These are phyloP conservation scores for Cylindrotheca fusiformis DNA, from an alignment of 108 stramenopile genomes.

Conservation along the genomic window DNA sequence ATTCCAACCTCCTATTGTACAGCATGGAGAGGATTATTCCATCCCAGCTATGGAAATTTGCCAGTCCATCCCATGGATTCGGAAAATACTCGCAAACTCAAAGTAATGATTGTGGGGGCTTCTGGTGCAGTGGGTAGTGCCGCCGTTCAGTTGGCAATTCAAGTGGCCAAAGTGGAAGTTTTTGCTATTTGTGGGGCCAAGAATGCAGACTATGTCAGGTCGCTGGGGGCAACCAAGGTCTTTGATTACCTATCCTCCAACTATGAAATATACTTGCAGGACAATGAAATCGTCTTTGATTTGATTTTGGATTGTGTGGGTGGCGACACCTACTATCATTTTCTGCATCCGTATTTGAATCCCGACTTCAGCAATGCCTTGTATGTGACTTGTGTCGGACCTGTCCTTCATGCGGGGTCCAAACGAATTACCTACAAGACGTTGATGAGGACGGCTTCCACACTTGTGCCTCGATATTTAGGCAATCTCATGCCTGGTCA, in stretches of 20 bases:
- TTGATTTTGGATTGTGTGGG: not conserved
- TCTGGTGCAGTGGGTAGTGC: not conserved
- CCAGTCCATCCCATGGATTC: not conserved
- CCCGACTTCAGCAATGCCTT: not conserved
- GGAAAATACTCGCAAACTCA: not conserved
- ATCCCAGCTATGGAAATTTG: not conserved
- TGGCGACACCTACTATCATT: not conserved
- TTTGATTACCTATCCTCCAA: not conserved
- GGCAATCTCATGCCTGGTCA: not conserved
- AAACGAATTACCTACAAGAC: not conserved
- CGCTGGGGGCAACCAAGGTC: not conserved
- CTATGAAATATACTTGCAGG: not conserved
- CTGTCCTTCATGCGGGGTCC: not conserved
- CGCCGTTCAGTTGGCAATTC: not conserved
- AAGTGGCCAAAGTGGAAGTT: not conserved
- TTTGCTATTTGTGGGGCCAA: not conserved
- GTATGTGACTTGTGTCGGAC: not conserved
- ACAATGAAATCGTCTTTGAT: not conserved
- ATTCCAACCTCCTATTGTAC: not conserved
- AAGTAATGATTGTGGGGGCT: not conserved
- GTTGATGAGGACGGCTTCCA: not conserved
- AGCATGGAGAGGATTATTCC: not conserved
- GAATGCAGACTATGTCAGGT: not conserved
- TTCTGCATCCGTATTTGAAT: not conserved
- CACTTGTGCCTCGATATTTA: not conserved